phyloP scores from a whole-genome alignment of 768 basidiomycete species.

The Mycena epipterygia region DNA sequence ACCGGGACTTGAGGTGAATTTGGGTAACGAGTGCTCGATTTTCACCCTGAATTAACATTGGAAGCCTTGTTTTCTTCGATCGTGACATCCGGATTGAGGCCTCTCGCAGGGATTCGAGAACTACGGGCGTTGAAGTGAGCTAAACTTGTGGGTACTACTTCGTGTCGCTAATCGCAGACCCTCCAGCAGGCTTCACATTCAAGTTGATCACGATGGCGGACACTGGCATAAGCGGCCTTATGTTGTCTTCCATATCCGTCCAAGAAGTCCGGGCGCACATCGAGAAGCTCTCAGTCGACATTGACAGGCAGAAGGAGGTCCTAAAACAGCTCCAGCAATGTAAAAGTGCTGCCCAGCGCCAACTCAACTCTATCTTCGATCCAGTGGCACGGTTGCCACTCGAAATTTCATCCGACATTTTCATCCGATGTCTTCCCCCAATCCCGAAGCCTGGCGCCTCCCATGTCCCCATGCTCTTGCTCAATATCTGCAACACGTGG shows the following conservation, averaged over 20 bases:
- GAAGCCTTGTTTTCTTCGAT: too few relatives aligned
- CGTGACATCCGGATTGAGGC: too few relatives aligned
- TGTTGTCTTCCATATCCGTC: neutral
- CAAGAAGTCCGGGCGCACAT: neutral
- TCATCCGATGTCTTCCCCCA: neutral
- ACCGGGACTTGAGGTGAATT: too few relatives aligned
- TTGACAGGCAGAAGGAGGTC: conserved; percentile 3
- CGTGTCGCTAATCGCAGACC: too few relatives aligned
- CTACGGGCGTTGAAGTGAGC: too few relatives aligned
- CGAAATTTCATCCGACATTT: conserved; percentile 15
- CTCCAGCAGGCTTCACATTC: too few relatives aligned
- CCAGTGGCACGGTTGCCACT: conserved; percentile 6
- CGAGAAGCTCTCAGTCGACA: neutral
- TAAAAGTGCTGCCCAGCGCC: neutral
- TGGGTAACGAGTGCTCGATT: too few relatives aligned
- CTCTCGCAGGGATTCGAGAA: too few relatives aligned
- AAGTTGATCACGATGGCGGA: too few relatives aligned
- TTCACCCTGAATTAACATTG: too few relatives aligned
- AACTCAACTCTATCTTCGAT: conserved; percentile 15
- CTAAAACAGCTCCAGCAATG: neutral
- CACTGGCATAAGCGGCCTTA: too few relatives aligned
- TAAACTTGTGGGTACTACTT: too few relatives aligned
- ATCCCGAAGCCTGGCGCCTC: neutral
- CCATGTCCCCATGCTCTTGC: neutral
- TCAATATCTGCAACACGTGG: conserved; percentile 2